Evolutionary conservation across 2,329 filamentous ascomycete species (phyloP).

Genomic region (Teratosphaeria nubilosa): DNA sequence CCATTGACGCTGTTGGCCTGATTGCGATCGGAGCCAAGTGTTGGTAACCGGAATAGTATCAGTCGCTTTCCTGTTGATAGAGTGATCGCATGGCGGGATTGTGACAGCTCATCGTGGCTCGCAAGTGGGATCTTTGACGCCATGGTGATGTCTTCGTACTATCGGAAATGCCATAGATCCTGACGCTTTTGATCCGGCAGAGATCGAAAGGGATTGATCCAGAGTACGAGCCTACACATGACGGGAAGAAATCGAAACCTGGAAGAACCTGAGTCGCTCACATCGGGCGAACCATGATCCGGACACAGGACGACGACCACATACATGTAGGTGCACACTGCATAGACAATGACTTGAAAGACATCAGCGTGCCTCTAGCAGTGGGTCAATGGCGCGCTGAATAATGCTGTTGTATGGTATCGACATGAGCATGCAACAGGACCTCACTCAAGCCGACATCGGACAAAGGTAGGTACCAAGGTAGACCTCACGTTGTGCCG

Average conservation of each 20-base stretch:
- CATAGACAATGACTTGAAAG: too few relatives aligned
- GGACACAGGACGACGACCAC: not conserved
- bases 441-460: not conserved
- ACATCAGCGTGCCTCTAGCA: too few relatives aligned
- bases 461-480: not conserved
- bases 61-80: conserved; percentile 6
- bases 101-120: not conserved
- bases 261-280: not conserved
- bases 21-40: not conserved
- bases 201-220: not conserved
- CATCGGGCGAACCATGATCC: not conserved
- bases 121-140: not conserved
- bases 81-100: conserved; percentile 5
- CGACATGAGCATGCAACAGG: not conserved
- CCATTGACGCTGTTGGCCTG: conserved; percentile 4
- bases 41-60: conserved; percentile 7
- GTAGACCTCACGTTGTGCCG: not conserved
- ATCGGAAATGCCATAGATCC: not conserved
- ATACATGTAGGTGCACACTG: too few relatives aligned
- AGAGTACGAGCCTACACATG: not conserved
- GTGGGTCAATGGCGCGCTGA: too few relatives aligned
- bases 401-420: too few relatives aligned
- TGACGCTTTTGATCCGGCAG: not conserved
- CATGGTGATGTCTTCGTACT: not conserved
- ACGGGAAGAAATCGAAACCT: too few relatives aligned